Evolutionary conservation across 305 asterid genomes (phyloP).

Genomic region (Petunia hybrid): DNA sequence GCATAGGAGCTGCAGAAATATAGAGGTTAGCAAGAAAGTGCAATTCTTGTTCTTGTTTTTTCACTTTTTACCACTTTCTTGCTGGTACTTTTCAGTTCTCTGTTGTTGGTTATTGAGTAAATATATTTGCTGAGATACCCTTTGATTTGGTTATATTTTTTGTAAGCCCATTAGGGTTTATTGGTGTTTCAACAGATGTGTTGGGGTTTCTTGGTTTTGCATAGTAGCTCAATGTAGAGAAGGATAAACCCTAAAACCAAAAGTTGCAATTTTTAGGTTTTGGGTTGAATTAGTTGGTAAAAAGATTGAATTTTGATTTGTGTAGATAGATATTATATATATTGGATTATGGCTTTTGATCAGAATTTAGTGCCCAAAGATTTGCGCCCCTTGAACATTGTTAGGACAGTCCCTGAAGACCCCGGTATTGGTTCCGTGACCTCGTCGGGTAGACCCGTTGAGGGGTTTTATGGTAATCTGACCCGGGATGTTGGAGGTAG

Average conservation of each 20-base stretch:
- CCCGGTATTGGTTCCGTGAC: slow-evolving; percentile 64
- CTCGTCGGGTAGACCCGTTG: slow-evolving; percentile 64
- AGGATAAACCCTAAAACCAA: not conserved
- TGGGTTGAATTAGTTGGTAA: slow-evolving; percentile 21
- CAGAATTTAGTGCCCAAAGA: slow-evolving; percentile 74
- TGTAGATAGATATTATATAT: not conserved
- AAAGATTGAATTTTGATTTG: slow-evolving; percentile 20
- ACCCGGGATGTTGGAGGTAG: slow-evolving; percentile 55
- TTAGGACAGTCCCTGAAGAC: slow-evolving; percentile 65
- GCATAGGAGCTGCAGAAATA: slow-evolving; percentile 16
- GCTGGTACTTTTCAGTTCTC: slow-evolving; percentile 17
- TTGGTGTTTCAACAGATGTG: not conserved
- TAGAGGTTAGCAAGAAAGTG: slow-evolving; percentile 19
- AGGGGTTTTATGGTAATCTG: slow-evolving; percentile 64
- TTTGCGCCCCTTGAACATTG: slow-evolving; percentile 77
- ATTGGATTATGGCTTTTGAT: slow-evolving; percentile 72
- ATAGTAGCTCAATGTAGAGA: slow-evolving; percentile 18
- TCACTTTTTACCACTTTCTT: not conserved
- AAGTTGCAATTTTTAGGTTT: not conserved
- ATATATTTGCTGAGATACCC: not conserved
- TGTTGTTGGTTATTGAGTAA: slow-evolving; percentile 10
- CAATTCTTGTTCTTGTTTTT: not conserved
- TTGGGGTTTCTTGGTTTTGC: not conserved
- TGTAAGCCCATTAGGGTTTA: slow-evolving; percentile 10
- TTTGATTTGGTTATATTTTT: slow-evolving; percentile 22